These are phyloP conservation scores for Ceratocystis diversiconidia DNA, from an alignment of 2,329 filamentous ascomycete species.

Conservation along the genomic window DNA sequence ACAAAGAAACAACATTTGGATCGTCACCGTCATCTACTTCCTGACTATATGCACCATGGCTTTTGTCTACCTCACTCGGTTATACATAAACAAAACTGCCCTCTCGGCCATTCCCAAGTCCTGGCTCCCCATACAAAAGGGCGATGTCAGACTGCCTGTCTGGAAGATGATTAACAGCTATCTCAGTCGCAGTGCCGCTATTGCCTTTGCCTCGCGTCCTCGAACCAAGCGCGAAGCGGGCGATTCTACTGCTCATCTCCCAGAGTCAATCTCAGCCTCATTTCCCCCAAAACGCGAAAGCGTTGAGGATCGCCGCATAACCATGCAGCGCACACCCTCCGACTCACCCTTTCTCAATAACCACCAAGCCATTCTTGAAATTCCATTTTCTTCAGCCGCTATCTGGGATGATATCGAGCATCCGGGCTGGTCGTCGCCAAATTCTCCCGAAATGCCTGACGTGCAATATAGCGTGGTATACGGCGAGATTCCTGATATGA, in stretches of 20 bases:
- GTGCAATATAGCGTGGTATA: constrained; percentile 75
- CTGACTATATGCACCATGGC: constrained; percentile 54
- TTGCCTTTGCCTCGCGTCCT: constrained; percentile 66
- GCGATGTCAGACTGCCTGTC: constrained; percentile 63
- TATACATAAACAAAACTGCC: constrained; percentile 72
- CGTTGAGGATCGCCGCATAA: not conserved
- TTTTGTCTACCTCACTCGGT: constrained; percentile 67
- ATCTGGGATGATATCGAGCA: constrained; percentile 77
- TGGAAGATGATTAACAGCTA: constrained; percentile 60
- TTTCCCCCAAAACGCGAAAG: not conserved
- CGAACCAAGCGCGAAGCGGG: constrained; percentile 25
- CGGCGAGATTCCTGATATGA: constrained; percentile 70
- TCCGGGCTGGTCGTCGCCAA: constrained; percentile 74
- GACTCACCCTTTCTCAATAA: not conserved
- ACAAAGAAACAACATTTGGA: constrained; percentile 68
- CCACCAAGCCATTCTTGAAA: not conserved
- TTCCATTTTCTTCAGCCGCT: not conserved
- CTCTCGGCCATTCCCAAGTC: constrained; percentile 72
- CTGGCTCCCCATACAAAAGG: constrained; percentile 75
- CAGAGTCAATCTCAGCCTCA: not conserved
- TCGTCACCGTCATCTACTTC: constrained; percentile 62
- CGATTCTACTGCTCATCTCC: not conserved
- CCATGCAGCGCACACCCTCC: not conserved
- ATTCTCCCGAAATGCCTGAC: constrained; percentile 57
- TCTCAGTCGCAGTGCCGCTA: constrained; percentile 60